Conservation (phyloP, 2,329 filamentous ascomycete genomes). For the Thielaviopsis musarum region DNA sequence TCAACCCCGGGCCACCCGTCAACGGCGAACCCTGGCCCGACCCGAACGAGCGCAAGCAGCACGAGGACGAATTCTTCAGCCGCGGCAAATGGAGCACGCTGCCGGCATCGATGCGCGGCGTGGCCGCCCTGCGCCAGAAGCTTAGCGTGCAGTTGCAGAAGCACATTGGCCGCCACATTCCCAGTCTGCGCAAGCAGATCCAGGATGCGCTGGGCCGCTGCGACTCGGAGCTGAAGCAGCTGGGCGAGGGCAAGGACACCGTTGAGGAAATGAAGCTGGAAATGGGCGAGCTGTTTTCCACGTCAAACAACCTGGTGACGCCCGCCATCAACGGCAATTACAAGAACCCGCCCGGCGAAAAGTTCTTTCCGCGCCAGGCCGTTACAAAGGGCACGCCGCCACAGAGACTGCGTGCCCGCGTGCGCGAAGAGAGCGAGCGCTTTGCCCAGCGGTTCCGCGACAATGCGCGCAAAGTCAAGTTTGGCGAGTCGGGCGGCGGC, state of each 20-base stretch:
- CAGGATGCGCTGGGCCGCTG: conserved; percentile 32
- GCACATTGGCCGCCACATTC: conserved; percentile 35
- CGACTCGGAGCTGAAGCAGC: conserved; percentile 31
- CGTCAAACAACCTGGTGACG: conserved; percentile 35
- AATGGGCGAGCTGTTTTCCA: conserved; percentile 35
- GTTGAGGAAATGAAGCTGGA: conserved; percentile 36
- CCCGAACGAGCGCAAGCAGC: conserved; percentile 24
- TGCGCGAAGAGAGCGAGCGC: conserved; percentile 33
- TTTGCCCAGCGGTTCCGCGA: conserved; percentile 32
- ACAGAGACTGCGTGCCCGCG: conserved; percentile 33
- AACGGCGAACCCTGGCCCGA: conserved; percentile 29
- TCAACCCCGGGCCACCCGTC: conserved; percentile 29
- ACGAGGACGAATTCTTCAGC: conserved; percentile 32
- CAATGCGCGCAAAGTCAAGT: conserved; percentile 32
- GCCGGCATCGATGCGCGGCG: conserved; percentile 30
- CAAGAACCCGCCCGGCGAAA: conserved; percentile 35
- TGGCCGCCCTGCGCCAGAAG: conserved; percentile 29
- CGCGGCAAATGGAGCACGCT: conserved; percentile 31
- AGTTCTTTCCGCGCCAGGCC: conserved; percentile 33
- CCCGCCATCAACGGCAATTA: conserved; percentile 37
- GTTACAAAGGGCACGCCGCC: conserved; percentile 33
- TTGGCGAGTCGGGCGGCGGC: conserved; percentile 17
- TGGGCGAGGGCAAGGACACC: conserved; percentile 33
- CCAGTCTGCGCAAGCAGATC: conserved; percentile 32
- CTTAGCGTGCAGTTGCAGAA: conserved; percentile 33